Evolutionary conservation across 768 basidiomycete species (phyloP).

Genomic region (Porphyrellus cyaneotinctus): DNA sequence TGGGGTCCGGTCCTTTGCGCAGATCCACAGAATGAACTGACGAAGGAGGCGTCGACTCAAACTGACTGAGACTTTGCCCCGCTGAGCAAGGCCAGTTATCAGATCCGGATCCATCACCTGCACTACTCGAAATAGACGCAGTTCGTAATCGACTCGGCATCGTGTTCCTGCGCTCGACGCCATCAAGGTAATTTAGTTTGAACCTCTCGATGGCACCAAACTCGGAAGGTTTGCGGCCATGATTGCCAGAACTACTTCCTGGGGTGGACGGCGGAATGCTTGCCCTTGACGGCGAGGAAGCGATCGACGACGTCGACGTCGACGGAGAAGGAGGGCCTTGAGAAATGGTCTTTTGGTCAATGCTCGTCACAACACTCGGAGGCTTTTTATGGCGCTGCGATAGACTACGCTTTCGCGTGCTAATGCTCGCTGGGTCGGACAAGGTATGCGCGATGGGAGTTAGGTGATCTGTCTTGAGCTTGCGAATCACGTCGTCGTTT

Average conservation of each 20-base stretch:
- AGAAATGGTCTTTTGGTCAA: constrained; percentile 56
- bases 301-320: constrained; percentile 86
- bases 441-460: constrained; percentile 70
- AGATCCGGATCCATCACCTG: constrained; percentile 73
- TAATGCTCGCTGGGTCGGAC: constrained; percentile 51
- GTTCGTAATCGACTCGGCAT: constrained; percentile 87
- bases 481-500: constrained; percentile 96
- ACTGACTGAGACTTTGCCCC: constrained; percentile 51
- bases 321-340: constrained; percentile 90
- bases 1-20: constrained; percentile 70
- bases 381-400: constrained; percentile 79
- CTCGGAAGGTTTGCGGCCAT: constrained; percentile 86
- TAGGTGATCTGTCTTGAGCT: constrained; percentile 89
- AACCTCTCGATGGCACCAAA: constrained; percentile 84
- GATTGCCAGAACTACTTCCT: constrained; percentile 50
- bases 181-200: constrained; percentile 77
- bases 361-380: constrained; percentile 67
- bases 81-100: constrained; percentile 65
- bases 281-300: constrained; percentile 81
- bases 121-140: constrained; percentile 80
- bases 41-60: constrained; percentile 68
- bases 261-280: constrained; percentile 71
- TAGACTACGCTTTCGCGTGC: constrained; percentile 68
- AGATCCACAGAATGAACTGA: constrained; percentile 84
- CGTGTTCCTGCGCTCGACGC: constrained; percentile 71